Base-by-base conservation (phyloP, 202 grass and related monocot species). In the Panicum virgatum region DNA sequence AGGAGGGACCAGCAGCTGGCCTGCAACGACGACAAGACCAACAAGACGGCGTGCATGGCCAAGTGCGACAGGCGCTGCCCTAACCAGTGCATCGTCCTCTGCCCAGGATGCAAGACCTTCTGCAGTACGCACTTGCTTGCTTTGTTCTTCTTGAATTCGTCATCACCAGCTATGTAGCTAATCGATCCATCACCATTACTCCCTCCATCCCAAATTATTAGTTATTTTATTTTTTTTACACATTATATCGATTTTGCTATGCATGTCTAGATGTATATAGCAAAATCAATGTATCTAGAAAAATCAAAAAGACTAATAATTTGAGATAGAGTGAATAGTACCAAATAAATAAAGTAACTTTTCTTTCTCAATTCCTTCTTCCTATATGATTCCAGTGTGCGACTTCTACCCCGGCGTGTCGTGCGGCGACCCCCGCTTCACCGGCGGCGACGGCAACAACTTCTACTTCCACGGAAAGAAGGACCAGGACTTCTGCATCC, bases 401-500 rank as follows among this genome's bases (percentile, higher is more conserved):
- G 86, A 91, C 22, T 70, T 87, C 50, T 81, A 84, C 68, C 88
- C 93, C 0, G 90, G 86, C 3, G 22, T 56, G 3, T 64, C 74
- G 0, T 94, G 94, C 27, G 84, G 88, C 0, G 95, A 97, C 37
- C 95, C 94, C 0, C 92, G 90, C 19, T 94, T 97, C 82, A 91
- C 86, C 16, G 94, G 90, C 19, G 91, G 78, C 1, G 94, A 97
- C 36, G 92, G 92, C 70, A 92, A 91, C 84, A 85, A 82, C 90
- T 97, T 97, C 90, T 97, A 94, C 80, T 97, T 97, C 88, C 94
- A 97, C 75, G 94, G 94, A 4, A 77, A 77, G 34, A 97, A 86
- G 80, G 86, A 80, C 26, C 65, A 72, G 16, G 23, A 89, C 47
- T 98, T 95, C 53, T 91, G 90, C 25, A 7, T 98, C 19, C 0